Evolutionary conservation across 2,329 filamentous ascomycete species (phyloP).

Genomic region (Zymoseptoria crescenta): DNA sequence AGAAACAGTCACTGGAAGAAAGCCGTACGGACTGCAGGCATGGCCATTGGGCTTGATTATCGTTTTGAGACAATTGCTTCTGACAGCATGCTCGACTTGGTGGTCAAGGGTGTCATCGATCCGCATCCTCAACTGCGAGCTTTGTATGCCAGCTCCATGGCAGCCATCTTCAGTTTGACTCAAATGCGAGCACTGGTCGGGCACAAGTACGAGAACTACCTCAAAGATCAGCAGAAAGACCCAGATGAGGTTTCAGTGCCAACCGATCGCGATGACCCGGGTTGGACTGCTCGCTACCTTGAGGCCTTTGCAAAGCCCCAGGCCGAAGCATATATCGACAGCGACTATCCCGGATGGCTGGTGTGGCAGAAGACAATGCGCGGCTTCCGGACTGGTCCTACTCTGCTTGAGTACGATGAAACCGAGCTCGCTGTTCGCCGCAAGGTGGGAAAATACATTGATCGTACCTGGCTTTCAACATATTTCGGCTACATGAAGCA

Average conservation of each 20-base stretch:
- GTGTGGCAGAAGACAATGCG: constrained; percentile 87
- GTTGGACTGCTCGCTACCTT: constrained; percentile 73
- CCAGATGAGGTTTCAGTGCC: constrained; percentile 67
- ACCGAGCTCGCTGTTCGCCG: constrained; percentile 65
- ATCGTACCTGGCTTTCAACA: constrained; percentile 74
- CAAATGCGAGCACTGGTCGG: constrained; percentile 78
- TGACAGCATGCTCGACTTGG: constrained; percentile 71
- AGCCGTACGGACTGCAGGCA: constrained; percentile 78
- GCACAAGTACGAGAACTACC: constrained; percentile 80
- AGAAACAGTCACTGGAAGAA: constrained; percentile 92
- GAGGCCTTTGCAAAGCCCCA: constrained; percentile 67
- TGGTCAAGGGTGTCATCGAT: constrained; percentile 76
- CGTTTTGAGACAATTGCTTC: constrained; percentile 86
- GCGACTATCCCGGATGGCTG: constrained; percentile 90
- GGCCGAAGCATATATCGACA: constrained; percentile 82
- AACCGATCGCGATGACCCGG: constrained; percentile 65
- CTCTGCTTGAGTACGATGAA: constrained; percentile 69
- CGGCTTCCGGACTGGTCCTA: constrained; percentile 65
- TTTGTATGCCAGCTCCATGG: constrained; percentile 74
- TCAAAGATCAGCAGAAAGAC: constrained; percentile 71
- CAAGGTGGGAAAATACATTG: constrained; percentile 73
- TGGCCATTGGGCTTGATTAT: constrained; percentile 82
- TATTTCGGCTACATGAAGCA: constrained; percentile 95
- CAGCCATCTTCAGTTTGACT: constrained; percentile 68
- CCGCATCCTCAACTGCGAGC: constrained; percentile 78